A percentile compares a stretch with the other conserved stretches of the same genome.
These are phyloP conservation scores for Magnolia sinica DNA, from an alignment of 164 flowering plant genomes.

Conservation along the genomic window DNA sequence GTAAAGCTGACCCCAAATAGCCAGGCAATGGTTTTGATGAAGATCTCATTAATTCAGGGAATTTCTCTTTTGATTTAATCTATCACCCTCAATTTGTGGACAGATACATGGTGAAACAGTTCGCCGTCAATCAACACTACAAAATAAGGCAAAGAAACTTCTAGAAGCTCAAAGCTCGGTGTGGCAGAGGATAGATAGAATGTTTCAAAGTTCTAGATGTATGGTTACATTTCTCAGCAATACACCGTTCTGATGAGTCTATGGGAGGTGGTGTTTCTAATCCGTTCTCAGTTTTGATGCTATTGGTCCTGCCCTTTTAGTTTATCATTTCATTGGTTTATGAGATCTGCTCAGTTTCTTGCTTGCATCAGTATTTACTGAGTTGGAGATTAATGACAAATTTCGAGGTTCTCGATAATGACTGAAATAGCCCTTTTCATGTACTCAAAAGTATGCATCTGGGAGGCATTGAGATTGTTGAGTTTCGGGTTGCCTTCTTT, in stretches of 20 bases:
- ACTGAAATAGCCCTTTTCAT: neutral
- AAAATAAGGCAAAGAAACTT: constrained; percentile 67
- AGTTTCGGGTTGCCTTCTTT: neutral
- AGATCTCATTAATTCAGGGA: neutral
- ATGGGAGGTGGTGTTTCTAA: neutral
- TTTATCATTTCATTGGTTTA: neutral
- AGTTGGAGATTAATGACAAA: neutral
- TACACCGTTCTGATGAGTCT: constrained; percentile 48
- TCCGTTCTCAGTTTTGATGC: neutral
- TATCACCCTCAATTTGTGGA: constrained; percentile 7
- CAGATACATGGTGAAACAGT: constrained; percentile 95
- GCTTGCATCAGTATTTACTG: neutral
- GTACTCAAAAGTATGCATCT: neutral
- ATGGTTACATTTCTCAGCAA: constrained; percentile 88
- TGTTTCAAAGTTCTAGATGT: constrained; percentile 85
- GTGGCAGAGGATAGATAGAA: constrained; percentile 75
- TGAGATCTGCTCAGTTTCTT: neutral
- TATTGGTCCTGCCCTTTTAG: neutral
- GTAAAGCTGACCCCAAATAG: neutral
- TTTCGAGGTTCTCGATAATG: neutral
- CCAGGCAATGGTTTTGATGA: neutral
- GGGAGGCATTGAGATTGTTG: neutral
- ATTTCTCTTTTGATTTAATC: neutral
- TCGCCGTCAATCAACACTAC: constrained; percentile 48
- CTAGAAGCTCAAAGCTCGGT: constrained; percentile 61